Evolutionary conservation across 192 early-diverging fungal genomes (phyloP), one percentile per base, ranked within the genome.

Genomic region (Piromyces sp.): DNA sequence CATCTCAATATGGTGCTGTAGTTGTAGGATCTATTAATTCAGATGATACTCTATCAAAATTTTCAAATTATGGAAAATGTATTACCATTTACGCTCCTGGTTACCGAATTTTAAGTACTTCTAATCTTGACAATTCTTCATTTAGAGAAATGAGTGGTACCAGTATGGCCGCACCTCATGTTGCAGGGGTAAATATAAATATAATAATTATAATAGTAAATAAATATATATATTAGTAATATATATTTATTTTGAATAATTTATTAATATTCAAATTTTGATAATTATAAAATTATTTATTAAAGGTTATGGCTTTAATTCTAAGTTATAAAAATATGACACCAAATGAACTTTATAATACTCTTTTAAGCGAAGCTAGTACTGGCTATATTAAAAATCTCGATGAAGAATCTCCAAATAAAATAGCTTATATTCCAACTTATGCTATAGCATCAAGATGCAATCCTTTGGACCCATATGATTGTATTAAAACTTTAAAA

Each of bases 61-160:
- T 68, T 19, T 68, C 51, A 5, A 94, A 95, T 84, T 83, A 80
- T 28, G 92, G 92, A 37, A 58, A 81, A 42, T 93, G 92, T 58
- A 89, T 93, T 33, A 84, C 86, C 79, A 85, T 93, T n/a, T 91
- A 90, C 78, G 92, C 87, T 37, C 92, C 92, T 14, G 92, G 92
- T 79, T 84, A 86, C 7, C 82, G 83, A 42, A 90, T 94, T 78
- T 83, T 83, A 7, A 68, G 51, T 68, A 17, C 51, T n/a, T 68
- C 51, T n/a, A 68, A 68, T 68, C 0, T 68, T 26, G 16, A 17
- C 22, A 68, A 68, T 68, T 26, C 26, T 0, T 7, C 5, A 68
- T 22, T 1, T 68, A 68, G 26, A 68, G 51, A 68, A 68, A 68
- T 68, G 51, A 68, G 51, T 68, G 51, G 51, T n/a, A 68, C 51